Base-by-base conservation (phyloP, 345 rosid genomes). In the Barbarea vulgaris region DNA sequence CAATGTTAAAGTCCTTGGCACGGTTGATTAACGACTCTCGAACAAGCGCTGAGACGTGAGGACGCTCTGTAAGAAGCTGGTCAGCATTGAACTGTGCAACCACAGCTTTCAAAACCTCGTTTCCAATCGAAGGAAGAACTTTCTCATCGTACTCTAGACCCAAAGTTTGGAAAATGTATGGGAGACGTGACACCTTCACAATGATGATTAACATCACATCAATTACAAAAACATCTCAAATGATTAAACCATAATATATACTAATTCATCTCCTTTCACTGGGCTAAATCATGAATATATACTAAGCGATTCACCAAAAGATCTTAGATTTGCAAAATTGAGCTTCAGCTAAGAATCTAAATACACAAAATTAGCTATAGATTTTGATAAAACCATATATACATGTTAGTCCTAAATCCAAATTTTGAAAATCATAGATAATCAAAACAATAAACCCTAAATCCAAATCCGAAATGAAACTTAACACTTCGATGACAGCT, bases 31-130 rank as follows among this genome's bases (percentile, higher is more conserved):
- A 82, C 7, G 96, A 82, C 22, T 86, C 94, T 4, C 90, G 85
- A 25, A 96, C 97, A 74, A 93, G 68, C 0, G 94, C 95, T 2
- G 99, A 96, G 41, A 96, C 99, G 22, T 83, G 91, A 27, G 99
- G 97, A 76, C 99, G 94, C 52, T 96, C 98, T 0, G 99, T 96
- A 22, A 96, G 94, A n/a, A 96, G 98, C 81, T 96, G 99, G 68
- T 96, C 99, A 3, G 99, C 99, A 79, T 96, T 96, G 86, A 93
- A 91, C 76, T 94, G 98, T 18, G 98, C 98, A 11, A 96, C 97
- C 7, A 93, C 98, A 34, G 97, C 86, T 86, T 96, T 96, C 79
- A 93, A 72, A 19, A 96, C 97, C 83, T 96, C 99, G 47, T 96
- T 93, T 21, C 99, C 99, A 31, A 96, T 96, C 0, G 99, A 96